Conservation (phyloP, 1,284 basidiomycete genomes). For the Melampsora allii-populina region DNA sequence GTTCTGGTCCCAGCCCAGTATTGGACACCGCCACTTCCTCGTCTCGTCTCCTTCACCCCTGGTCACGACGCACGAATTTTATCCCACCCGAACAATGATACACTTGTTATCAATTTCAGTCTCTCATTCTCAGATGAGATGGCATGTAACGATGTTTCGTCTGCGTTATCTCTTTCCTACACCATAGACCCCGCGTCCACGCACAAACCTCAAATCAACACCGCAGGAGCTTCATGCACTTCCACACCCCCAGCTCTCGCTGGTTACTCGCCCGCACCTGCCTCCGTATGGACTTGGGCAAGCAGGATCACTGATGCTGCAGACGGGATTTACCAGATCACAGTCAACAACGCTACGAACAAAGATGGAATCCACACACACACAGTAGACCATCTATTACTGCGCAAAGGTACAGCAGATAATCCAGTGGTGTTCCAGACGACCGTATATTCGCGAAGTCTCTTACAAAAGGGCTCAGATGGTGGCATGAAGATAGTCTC, state of each 20-base stretch:
- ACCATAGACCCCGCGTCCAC: constrained; percentile 32
- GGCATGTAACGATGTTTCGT: constrained; percentile 67
- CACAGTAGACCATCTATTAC: constrained; percentile 67
- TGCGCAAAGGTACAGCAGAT: constrained; percentile 68
- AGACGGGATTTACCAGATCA: constrained; percentile 74
- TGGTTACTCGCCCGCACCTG: constrained; percentile 55
- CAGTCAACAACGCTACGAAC: constrained; percentile 61
- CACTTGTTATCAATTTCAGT: constrained; percentile 63
- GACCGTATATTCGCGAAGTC: constrained; percentile 67
- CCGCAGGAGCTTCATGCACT: constrained; percentile 63
- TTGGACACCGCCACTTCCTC: constrained; percentile 68
- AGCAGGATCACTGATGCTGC: constrained; percentile 68
- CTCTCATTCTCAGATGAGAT: constrained; percentile 75
- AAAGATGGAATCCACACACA: constrained; percentile 57
- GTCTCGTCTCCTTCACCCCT: constrained; percentile 71
- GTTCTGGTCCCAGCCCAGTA: constrained; percentile 65
- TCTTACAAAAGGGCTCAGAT: constrained; percentile 61
- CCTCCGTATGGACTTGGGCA: constrained; percentile 62
- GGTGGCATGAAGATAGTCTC: constrained; percentile 69
- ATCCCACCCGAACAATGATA: constrained; percentile 58
- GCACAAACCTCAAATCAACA: constrained; percentile 56
- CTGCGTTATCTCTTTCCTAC: constrained; percentile 61
- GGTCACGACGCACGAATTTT: constrained; percentile 76
- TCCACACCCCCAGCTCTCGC: constrained; percentile 58
- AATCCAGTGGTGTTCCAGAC: constrained; percentile 80